phyloP scores from a whole-genome alignment of 2,329 filamentous ascomycete species.

The Diaporthe sp. region DNA sequence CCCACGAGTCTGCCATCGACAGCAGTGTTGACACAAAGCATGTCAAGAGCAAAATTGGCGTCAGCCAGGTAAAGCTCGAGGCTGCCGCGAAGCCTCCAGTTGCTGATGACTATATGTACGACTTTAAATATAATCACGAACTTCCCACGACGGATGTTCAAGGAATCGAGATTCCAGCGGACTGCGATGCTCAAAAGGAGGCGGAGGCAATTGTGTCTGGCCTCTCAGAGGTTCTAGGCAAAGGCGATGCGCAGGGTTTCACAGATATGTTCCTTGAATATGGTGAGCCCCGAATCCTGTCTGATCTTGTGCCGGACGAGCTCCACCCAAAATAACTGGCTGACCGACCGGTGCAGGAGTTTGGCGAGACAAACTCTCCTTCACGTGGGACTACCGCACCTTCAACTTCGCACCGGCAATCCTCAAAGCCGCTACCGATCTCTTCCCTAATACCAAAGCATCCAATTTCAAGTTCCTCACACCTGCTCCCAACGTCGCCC shows the following conservation, averaged over 20 bases:
- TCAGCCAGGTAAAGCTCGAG: slow-evolving; percentile 4
- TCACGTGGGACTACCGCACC: slow-evolving; percentile 53
- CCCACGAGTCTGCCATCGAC: slow-evolving; percentile 19
- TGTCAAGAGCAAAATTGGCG: slow-evolving; percentile 8
- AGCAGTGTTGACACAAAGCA: not conserved
- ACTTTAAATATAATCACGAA: slow-evolving; percentile 56
- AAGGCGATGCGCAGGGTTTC: slow-evolving; percentile 6
- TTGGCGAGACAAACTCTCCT: slow-evolving; percentile 53
- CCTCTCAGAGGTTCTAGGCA: not conserved
- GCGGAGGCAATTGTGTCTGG: not conserved
- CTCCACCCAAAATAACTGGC: not conserved
- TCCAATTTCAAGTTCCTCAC: slow-evolving; percentile 46
- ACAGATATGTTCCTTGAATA: slow-evolving; percentile 12
- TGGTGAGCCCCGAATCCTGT: not conserved
- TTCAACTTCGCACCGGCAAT: slow-evolving; percentile 51
- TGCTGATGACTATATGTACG: slow-evolving; percentile 57
- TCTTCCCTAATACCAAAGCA: slow-evolving; percentile 48
- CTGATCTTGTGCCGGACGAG: not conserved
- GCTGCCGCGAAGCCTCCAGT: slow-evolving; percentile 44
- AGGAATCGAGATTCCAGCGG: not conserved
- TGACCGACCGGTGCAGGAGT: slow-evolving; percentile 46
- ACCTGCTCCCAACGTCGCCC: slow-evolving; percentile 44
- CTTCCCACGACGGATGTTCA: not conserved
- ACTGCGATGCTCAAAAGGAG: slow-evolving; percentile 4
- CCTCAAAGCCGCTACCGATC: slow-evolving; percentile 50